Conservation (phyloP, 2,329 filamentous ascomycete species). For the Fusarium haematococcum region DNA sequence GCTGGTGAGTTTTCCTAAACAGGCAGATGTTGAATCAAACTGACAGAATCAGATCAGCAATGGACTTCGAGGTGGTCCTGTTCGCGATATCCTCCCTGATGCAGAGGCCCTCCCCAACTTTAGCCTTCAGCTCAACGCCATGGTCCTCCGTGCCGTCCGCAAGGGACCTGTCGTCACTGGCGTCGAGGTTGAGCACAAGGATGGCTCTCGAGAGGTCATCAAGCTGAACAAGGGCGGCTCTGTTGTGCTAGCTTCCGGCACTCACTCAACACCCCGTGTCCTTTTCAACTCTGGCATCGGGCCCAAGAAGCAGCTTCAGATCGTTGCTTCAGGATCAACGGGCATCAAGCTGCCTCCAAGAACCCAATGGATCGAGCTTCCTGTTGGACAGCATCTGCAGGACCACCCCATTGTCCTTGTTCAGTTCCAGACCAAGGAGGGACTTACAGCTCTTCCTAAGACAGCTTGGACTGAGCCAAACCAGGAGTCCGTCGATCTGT, state of each 20-base stretch:
- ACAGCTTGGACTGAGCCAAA: slow-evolving; percentile 45
- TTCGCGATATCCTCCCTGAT: slow-evolving; percentile 75
- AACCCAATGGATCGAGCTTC: slow-evolving; percentile 68
- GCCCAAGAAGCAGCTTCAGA: slow-evolving; percentile 66
- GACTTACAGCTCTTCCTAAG: slow-evolving; percentile 30
- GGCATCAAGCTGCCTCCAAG: slow-evolving; percentile 62
- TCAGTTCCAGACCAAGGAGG: slow-evolving; percentile 44
- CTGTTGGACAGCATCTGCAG: slow-evolving; percentile 67
- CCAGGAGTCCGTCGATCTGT: slow-evolving; percentile 44
- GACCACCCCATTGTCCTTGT: slow-evolving; percentile 60
- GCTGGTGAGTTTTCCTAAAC: slow-evolving; percentile 48
- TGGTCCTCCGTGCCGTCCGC: slow-evolving; percentile 74
- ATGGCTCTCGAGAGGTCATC: slow-evolving; percentile 66
- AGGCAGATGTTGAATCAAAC: not conserved
- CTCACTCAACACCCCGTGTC: slow-evolving; percentile 75
- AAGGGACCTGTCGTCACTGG: slow-evolving; percentile 71
- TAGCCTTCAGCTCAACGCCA: slow-evolving; percentile 71
- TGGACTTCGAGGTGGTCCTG: slow-evolving; percentile 75
- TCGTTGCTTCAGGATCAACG: slow-evolving; percentile 59
- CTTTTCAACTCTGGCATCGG: slow-evolving; percentile 72
- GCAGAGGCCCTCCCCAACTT: slow-evolving; percentile 72
- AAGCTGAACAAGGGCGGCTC: slow-evolving; percentile 71
- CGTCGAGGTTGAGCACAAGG: slow-evolving; percentile 70
- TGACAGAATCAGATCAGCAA: slow-evolving; percentile 64
- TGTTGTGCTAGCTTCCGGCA: slow-evolving; percentile 74